A percentile compares a stretch with the other conserved stretches of the same genome.
Evolutionary conservation across 768 basidiomycete species (phyloP).

Genomic region (Zangia roseola): DNA sequence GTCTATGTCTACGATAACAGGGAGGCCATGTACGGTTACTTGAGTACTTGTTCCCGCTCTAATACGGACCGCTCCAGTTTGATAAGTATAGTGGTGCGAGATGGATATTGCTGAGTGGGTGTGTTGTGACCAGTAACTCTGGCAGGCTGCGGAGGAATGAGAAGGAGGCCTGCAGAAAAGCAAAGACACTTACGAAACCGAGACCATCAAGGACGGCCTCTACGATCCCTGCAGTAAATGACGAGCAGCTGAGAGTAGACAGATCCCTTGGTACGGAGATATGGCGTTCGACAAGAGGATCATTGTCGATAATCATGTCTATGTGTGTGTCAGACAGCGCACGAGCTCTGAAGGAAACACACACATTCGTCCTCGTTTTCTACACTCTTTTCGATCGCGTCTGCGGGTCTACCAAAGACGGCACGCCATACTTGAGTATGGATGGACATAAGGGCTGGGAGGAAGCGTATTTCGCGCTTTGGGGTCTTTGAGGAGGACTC

Average conservation of each 20-base stretch:
- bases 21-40: conserved; percentile 39
- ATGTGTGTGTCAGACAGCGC: conserved; percentile 4
- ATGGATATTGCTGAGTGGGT: conserved; percentile 74
- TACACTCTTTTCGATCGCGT: conserved; percentile 93
- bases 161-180: conserved; percentile 3
- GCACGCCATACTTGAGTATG: conserved; percentile 96
- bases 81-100: conserved; percentile 93
- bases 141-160: conserved; percentile 64
- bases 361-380: conserved; percentile 95
- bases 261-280: conserved; percentile 95
- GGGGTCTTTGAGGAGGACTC: conserved; percentile 84
- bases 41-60: conserved; percentile 90
- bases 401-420: conserved; percentile 90
- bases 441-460: conserved; percentile 89
- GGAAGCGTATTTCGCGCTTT: conserved; percentile 86
- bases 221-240: conserved; percentile 94
- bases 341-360: conserved; percentile 32
- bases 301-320: conserved; percentile 99
- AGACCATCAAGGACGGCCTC: conserved; percentile 95
- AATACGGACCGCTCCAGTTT: conserved; percentile 92
- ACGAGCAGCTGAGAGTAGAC: conserved; percentile 93
- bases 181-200: conserved; percentile 72
- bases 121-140: conserved; percentile 96
- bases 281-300: conserved; percentile 86
- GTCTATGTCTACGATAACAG: conserved; percentile 9